Evolutionary conservation across 768 basidiomycete genomes (phyloP).

Genomic region (Hygrocybe punicea): DNA sequence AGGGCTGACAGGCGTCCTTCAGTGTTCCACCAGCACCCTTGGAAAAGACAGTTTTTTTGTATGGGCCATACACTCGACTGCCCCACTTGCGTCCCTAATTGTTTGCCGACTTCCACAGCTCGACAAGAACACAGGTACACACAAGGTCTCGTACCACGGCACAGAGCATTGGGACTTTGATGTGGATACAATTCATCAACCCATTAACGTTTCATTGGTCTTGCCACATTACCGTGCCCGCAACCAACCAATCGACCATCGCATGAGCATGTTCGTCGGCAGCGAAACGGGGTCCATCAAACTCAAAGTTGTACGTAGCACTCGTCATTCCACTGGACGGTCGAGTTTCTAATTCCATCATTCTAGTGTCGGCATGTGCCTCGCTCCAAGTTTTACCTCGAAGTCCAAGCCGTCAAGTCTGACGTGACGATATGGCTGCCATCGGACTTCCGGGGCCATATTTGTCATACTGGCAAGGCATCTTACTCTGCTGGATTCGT

Average conservation of each 20-base stretch:
- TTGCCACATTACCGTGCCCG: constrained; percentile 78
- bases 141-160: constrained; percentile 62
- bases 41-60: constrained; percentile 1
- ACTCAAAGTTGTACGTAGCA: constrained; percentile 64
- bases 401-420: constrained; percentile 61
- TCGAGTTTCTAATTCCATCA: constrained; percentile 19
- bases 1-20: no score
- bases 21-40: constrained; percentile 4
- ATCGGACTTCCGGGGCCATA: constrained; percentile 72
- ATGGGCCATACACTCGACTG: neutral
- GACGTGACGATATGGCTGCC: constrained; percentile 75
- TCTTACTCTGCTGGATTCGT: constrained; percentile 69
- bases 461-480: constrained; percentile 51
- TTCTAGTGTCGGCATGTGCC: constrained; percentile 55
- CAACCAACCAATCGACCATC: constrained; percentile 67
- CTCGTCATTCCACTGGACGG: constrained; percentile 4
- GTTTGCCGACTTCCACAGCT: neutral
- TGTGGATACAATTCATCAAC: constrained; percentile 48
- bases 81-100: neutral
- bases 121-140: constrained; percentile 38
- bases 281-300: constrained; percentile 54
- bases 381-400: constrained; percentile 58
- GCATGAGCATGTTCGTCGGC: constrained; percentile 65
- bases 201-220: constrained; percentile 63
- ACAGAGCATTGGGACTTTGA: constrained; percentile 65